Conservation (phyloP, 2,329 filamentous ascomycete genomes). For the Celoporthe dispersa region DNA sequence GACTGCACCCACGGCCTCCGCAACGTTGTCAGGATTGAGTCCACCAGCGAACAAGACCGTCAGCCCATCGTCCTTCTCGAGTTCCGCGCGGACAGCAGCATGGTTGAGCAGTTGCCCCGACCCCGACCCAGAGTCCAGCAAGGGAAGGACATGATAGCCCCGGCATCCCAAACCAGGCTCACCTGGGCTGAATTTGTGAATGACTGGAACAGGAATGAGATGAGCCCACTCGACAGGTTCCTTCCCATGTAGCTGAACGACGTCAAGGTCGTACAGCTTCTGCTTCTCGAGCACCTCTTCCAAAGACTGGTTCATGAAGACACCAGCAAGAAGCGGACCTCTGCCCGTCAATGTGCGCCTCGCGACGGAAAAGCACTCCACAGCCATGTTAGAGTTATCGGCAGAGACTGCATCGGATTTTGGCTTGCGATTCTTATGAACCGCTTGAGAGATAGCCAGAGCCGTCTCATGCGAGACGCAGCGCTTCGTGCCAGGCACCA, state of each 20-base stretch:
- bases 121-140: slow-evolving; percentile 86
- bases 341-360: slow-evolving; percentile 49
- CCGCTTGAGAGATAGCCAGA: slow-evolving; percentile 75
- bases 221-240: slow-evolving; percentile 92
- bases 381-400: slow-evolving; percentile 44
- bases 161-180: slow-evolving; percentile 73
- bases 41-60: slow-evolving; percentile 85
- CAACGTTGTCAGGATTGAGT: slow-evolving; percentile 78
- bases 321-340: slow-evolving; percentile 82
- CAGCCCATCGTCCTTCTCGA: slow-evolving; percentile 72
- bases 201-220: slow-evolving; percentile 88
- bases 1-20: slow-evolving; percentile 64
- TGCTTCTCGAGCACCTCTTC: slow-evolving; percentile 81
- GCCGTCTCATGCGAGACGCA: slow-evolving; percentile 80
- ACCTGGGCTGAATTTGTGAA: slow-evolving; percentile 80
- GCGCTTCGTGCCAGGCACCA: slow-evolving; percentile 81
- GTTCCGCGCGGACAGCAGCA: slow-evolving; percentile 66
- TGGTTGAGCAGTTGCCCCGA: slow-evolving; percentile 80
- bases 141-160: slow-evolving; percentile 80
- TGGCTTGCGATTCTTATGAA: slow-evolving; percentile 57
- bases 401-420: background rate
- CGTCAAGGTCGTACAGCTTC: slow-evolving; percentile 74
- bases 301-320: slow-evolving; percentile 91
- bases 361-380: slow-evolving; percentile 67
- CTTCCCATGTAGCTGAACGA: slow-evolving; percentile 90